These are phyloP conservation scores for Colletotrichum higginsianum DNA, from an alignment of 2,329 filamentous ascomycete species.

Conservation along the genomic window DNA sequence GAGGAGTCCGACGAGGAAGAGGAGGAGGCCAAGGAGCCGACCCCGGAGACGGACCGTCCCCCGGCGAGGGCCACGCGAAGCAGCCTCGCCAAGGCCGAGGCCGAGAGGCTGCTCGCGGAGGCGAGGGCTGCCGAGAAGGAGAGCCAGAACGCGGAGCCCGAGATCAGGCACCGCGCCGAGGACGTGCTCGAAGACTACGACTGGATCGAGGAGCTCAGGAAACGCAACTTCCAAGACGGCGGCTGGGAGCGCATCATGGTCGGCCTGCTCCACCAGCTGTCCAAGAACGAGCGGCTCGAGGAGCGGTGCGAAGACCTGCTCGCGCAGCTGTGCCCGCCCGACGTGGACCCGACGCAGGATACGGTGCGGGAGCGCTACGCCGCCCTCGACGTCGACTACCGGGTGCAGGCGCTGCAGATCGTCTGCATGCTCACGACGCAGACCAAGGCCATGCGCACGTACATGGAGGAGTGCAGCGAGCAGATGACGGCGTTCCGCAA, in stretches of 20 bases:
- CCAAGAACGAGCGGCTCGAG: constrained; percentile 79
- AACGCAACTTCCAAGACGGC: constrained; percentile 87
- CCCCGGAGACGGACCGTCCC: constrained; percentile 80
- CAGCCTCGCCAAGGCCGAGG: constrained; percentile 86
- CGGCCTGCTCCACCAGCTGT: constrained; percentile 87
- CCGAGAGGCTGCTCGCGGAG: constrained; percentile 76
- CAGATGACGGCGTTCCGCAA: constrained; percentile 97
- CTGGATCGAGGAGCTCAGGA: constrained; percentile 88
- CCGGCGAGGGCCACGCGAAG: constrained; percentile 84
- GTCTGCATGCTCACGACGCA: constrained; percentile 88
- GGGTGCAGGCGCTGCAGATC: constrained; percentile 85
- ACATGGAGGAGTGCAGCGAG: constrained; percentile 92
- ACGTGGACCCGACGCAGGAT: constrained; percentile 81
- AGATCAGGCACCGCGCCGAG: constrained; percentile 76
- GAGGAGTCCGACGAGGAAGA: constrained; percentile 71
- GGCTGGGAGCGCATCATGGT: constrained; percentile 94
- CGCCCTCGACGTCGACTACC: constrained; percentile 84
- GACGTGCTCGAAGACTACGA: constrained; percentile 82
- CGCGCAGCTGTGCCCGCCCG: constrained; percentile 83
- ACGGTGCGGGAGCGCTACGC: constrained; percentile 82
- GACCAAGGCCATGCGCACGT: constrained; percentile 87
- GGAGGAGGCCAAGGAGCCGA: constrained; percentile 66
- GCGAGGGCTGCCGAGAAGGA: constrained; percentile 67
- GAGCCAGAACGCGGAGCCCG: constrained; percentile 59
- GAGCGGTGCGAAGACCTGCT: constrained; percentile 85